Evolutionary conservation across 2,329 filamentous ascomycete species (phyloP), one percentile per base, ranked within the genome.

Genomic region (Rutstroemia sp.): DNA sequence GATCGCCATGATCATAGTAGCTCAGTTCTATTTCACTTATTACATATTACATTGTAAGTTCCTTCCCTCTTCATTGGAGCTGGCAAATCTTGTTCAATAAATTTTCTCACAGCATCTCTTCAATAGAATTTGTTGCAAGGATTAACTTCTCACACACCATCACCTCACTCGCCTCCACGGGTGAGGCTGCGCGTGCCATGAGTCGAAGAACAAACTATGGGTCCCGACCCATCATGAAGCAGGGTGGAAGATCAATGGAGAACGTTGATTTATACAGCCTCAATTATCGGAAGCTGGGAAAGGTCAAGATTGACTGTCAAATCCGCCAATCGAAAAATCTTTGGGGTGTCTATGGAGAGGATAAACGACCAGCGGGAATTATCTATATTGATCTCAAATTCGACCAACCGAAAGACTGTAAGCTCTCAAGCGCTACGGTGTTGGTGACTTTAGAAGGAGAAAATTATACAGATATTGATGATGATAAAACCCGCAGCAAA

Each of bases 301-400:
- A 51, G 5, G 38, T 51, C 19, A 27, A 27, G 12, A 41, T 51
- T 19, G 30, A 14, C n/a, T 51, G 49, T 16, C 21, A 30, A 21
- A 27, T 51, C 2, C 25, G 39, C 2, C 39, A 42, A 3, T 44
- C 49, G 5, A 51, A 44, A 21, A 42, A 34, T 2, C 25, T 30
- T 7, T 51, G 49, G 38, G 38, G 49, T 6, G n/a, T 51, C 4
- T 17, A 42, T 0, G 38, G 52, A n/a, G 34, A 49, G 7, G 12
- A 10, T 23, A 12, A 55, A 50, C 21, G 30, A 21, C 52, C 45
- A 27, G 38, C 46, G 1, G 52, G 52, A 25, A 25, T 55, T 7
- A 50, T 55, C n/a, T 55, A 55, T 25, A 55, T 55, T 25, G 38
- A 17, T 8, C 46, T 55, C 17, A 38, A n/a, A 42, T 55, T 55